Conservation (phyloP, 495 filamentous ascomycete genomes). For the Penicillium egyptiacum region DNA sequence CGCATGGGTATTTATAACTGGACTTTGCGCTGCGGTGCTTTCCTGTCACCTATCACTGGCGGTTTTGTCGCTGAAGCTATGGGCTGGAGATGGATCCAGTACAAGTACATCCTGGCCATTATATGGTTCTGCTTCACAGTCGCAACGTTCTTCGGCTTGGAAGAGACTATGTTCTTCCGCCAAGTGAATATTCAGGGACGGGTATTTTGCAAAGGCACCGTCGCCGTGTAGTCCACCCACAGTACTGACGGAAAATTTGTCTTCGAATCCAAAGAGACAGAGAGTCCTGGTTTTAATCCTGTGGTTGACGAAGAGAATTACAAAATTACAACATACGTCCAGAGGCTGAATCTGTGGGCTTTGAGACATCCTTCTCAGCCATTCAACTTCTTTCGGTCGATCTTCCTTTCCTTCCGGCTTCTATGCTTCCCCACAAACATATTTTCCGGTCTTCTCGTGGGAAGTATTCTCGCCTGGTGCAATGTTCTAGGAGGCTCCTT, state of each 20-base stretch:
- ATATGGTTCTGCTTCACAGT: conserved; percentile 48
- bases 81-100: conserved; percentile 50
- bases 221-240: neutral
- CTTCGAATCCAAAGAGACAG: neutral
- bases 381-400: conserved; percentile 4
- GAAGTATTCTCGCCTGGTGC: conserved; percentile 12
- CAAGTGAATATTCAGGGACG: conserved; percentile 4
- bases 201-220: neutral
- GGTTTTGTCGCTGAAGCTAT: conserved; percentile 52
- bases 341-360: conserved; percentile 16
- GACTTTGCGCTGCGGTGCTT: conserved; percentile 48
- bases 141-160: conserved; percentile 56
- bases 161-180: conserved; percentile 46
- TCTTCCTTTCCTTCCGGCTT: conserved; percentile 11
- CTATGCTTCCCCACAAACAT: conserved; percentile 20
- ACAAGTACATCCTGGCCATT: conserved; percentile 54
- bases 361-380: conserved; percentile 9
- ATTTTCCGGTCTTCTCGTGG: conserved; percentile 17
- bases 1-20: conserved; percentile 54
- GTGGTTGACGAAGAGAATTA: neutral
- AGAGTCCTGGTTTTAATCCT: neutral
- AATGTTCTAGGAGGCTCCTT: conserved; percentile 14
- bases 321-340: conserved; percentile 6
- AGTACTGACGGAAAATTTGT: neutral
- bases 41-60: conserved; percentile 50